Evolutionary conservation across 805 yeast species (phyloP).

Genomic region (Metschnikowia chrysomelidarum): DNA sequence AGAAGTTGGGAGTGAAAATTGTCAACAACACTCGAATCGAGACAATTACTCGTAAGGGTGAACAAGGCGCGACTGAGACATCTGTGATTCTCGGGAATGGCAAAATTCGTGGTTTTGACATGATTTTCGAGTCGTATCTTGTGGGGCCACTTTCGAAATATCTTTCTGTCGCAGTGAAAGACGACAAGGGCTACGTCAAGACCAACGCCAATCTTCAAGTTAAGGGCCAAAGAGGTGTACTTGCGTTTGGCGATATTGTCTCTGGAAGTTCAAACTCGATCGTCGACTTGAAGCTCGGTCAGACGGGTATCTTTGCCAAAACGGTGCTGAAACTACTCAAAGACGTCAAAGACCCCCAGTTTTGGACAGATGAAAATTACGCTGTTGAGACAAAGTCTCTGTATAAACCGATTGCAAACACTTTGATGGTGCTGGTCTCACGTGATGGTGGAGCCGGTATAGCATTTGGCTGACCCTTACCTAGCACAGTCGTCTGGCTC

Average conservation of each 20-base stretch:
- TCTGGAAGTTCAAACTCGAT: constrained; percentile 20
- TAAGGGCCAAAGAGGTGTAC: constrained; percentile 23
- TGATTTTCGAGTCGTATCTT: constrained; percentile 26
- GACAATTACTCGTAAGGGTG: too few species aligned
- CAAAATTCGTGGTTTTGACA: constrained; percentile 21
- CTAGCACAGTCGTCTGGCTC: constrained; percentile 26
- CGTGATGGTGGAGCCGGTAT: constrained; percentile 33
- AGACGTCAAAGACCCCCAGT: too few species aligned
- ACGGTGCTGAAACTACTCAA: too few species aligned
- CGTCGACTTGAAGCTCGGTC: constrained; percentile 26
- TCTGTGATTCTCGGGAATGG: constrained; percentile 20
- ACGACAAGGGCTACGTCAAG: constrained; percentile 26
- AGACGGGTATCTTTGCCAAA: constrained; percentile 18
- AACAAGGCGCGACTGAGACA: too few species aligned
- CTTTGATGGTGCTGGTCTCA: constrained; percentile 30
- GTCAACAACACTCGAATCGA: too few species aligned
- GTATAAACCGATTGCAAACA: constrained; percentile 5
- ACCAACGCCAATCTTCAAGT: constrained; percentile 27
- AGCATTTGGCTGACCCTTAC: constrained; percentile 27
- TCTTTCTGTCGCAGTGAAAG: constrained; percentile 22
- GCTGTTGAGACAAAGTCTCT: too few species aligned
- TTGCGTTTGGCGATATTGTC: constrained; percentile 36
- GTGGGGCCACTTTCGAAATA: constrained; percentile 30
- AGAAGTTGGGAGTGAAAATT: constrained; percentile 14
- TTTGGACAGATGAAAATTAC: too few species aligned